Percentiles rank a stretch among this genome's conserved stretches.
Conservation (phyloP, 2,329 filamentous ascomycete genomes). For the Claviceps spartinae region DNA sequence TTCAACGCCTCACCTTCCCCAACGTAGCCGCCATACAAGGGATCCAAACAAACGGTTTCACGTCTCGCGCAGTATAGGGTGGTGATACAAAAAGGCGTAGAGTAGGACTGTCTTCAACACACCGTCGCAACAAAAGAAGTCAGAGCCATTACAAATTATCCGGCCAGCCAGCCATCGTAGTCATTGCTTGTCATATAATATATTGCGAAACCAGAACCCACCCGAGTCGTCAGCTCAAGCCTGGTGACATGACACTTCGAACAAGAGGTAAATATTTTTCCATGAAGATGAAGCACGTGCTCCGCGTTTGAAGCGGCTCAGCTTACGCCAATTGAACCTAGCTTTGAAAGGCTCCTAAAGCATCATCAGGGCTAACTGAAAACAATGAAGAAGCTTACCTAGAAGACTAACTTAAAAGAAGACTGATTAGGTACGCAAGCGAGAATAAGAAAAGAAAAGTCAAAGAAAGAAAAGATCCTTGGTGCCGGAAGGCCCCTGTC, state of each 20-base stretch:
- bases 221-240: neutral
- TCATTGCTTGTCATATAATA: neutral
- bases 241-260: neutral
- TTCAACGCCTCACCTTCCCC: neutral
- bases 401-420: no score
- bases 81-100: slow-evolving; percentile 1
- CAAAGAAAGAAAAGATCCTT: neutral
- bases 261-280: neutral
- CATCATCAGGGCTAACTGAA: no score
- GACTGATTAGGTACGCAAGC: no score
- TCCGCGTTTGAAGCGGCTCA: neutral
- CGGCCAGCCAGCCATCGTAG: no score
- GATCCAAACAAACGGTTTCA: slow-evolving; percentile 1
- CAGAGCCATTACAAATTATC: no score
- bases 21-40: neutral
- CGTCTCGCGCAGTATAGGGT: neutral
- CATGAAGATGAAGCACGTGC: neutral
- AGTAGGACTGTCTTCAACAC: neutral
- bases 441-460: neutral
- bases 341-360: no score
- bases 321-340: no score
- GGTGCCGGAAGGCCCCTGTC: neutral
- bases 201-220: neutral
- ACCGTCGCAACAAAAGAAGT: no score
- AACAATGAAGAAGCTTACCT: no score